These are phyloP conservation scores for Penicillium sp. DNA, from an alignment of 2,329 filamentous ascomycete genomes.

Conservation along the genomic window DNA sequence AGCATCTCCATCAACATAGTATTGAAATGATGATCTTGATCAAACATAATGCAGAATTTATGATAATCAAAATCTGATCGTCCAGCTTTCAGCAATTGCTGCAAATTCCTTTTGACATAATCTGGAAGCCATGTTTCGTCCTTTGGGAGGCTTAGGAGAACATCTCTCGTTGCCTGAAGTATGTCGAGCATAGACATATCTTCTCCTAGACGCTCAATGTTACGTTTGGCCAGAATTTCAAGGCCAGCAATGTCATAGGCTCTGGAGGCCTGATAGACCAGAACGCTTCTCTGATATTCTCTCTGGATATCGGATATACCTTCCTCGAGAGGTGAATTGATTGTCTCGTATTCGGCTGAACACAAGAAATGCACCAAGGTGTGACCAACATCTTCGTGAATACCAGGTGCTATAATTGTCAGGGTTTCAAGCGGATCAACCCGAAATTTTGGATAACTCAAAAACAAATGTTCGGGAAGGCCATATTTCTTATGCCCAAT, in stretches of 20 bases:
- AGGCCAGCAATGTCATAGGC: constrained; percentile 11
- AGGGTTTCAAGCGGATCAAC: not conserved
- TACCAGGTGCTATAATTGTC: constrained; percentile 15
- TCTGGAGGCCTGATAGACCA: constrained; percentile 19
- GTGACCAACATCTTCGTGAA: constrained; percentile 23
- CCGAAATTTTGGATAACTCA: not conserved
- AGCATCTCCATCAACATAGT: constrained; percentile 7
- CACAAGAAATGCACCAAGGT: constrained; percentile 22
- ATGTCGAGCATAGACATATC: constrained; percentile 5
- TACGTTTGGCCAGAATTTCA: not conserved
- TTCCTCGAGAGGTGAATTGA: not conserved
- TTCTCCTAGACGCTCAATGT: constrained; percentile 16
- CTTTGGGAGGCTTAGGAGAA: constrained; percentile 8
- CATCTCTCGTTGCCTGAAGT: constrained; percentile 4
- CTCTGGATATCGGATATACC: not conserved
- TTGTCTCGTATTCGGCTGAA: constrained; percentile 17
- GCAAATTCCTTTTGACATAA: constrained; percentile 2
- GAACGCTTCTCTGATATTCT: constrained; percentile 18
- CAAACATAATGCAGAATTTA: constrained; percentile 3
- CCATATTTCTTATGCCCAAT: constrained; percentile 1
- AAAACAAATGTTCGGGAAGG: not conserved
- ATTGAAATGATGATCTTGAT: constrained; percentile 9
- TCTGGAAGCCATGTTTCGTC: constrained; percentile 9
- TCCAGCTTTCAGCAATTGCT: not conserved
- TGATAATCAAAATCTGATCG: not conserved